These are phyloP conservation scores for Stagonosporopsis tanaceti DNA, from an alignment of 2,329 filamentous ascomycete species.

Conservation along the genomic window DNA sequence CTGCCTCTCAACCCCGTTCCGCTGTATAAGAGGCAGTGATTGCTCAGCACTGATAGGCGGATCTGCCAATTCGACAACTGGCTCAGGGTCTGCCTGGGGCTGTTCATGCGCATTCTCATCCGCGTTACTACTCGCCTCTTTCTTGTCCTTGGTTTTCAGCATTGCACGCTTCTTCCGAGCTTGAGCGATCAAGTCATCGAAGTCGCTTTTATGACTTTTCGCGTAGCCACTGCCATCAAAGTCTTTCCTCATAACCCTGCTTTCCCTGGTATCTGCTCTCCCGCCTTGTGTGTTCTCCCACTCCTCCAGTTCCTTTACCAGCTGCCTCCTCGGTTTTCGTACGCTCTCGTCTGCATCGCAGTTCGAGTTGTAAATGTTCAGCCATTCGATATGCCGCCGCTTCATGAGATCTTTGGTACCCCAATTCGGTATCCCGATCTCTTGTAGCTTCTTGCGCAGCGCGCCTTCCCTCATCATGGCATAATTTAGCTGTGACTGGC, in stretches of 20 bases:
- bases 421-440: conserved; percentile 77
- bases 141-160: conserved; percentile 38
- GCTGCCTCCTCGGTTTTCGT: conserved; percentile 69
- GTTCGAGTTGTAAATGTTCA: conserved; percentile 96
- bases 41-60: not conserved
- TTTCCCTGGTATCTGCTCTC: conserved; percentile 52
- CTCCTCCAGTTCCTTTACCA: conserved; percentile 79
- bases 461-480: conserved; percentile 81
- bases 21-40: not conserved
- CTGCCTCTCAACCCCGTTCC: conserved; percentile 12
- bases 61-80: not conserved
- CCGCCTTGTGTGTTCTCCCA: conserved; percentile 89
- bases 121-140: conserved; percentile 11
- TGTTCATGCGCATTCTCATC: not conserved
- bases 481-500: conserved; percentile 82
- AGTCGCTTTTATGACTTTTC: conserved; percentile 74
- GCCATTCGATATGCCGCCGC: conserved; percentile 87
- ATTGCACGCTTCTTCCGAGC: conserved; percentile 67
- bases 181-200: conserved; percentile 79
- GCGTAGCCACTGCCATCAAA: conserved; percentile 85
- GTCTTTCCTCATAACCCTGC: conserved; percentile 78
- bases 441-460: conserved; percentile 80
- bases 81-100: not conserved
- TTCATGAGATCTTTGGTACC: conserved; percentile 77
- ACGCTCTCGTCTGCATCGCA: conserved; percentile 79